Evolutionary conservation across 306 rosid genomes (phyloP), one percentile per base, ranked within the genome.

Genomic region (Citrullus mucosospermus): DNA sequence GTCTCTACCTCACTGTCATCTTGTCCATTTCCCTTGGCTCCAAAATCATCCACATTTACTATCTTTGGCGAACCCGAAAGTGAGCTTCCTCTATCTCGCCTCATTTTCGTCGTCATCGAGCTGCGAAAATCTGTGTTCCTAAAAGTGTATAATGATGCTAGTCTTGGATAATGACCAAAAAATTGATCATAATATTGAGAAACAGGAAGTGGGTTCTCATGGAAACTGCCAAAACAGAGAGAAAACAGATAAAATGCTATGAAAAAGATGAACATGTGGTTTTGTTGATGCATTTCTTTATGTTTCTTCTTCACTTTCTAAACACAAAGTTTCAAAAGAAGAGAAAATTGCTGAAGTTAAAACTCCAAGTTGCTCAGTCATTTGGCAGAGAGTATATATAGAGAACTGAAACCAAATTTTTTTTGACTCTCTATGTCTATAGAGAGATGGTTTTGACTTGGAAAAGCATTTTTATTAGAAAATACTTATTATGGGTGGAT

Each of bases 1-100:
- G 14, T 65, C 4, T 48, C 7, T 38, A 90, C 98, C 96, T 88
- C 9, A 65, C 78, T 85, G 61, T 89, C 92, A 43, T 82, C 89
- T 80, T 72, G 72, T 58, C 89, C 91, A 34, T 86, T 83, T 59
- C 80, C 71, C 80, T 38, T 78, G 41, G 93, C 96, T 80, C 97
- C 98, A 85, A 82, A 90, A 20, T 82, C 57, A 65, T 88, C 85
- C 59, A 93, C 96, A 85, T 59, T 85, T 28, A 89, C 50, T 16
- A 22, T 62, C 36, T 43, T 70, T 6, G 77, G 53, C 43, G 82
- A 81, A 13, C 34, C 10, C 9, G 81, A 18, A 57, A 36, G 32
- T 44, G 60, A 72, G 41, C 58, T 61, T 15, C 28, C 73, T 28
- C 9, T 44, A 32, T 16, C 30, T 3, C 6, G 85, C 43, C 57